Evolutionary conservation across 129 eudicot species (phyloP), one percentile per base, ranked within the genome.

Genomic region (Silybum marianum): DNA sequence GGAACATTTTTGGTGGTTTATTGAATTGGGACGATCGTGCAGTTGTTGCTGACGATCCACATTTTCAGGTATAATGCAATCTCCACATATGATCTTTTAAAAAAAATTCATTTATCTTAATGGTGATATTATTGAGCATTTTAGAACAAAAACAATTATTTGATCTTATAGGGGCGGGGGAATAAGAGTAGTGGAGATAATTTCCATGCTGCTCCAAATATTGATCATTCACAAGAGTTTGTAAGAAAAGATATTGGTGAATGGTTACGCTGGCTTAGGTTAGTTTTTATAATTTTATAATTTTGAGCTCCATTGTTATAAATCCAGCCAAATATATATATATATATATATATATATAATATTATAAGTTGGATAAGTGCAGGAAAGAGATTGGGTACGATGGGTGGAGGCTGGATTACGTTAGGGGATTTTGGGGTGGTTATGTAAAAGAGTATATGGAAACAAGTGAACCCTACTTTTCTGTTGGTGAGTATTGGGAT

Each of bases 401-500:
- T 90, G 99, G 98, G 63, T 96, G 98, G 98, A 91, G 99, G 82
- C 92, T 96, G 78, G 99, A 96, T 80, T 96, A 85, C 77, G 98
- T 93, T 38, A 69, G 99, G 48, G 99, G 99, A 21, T 96, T 93
- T 86, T 96, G 99, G 99, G 99, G 99, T 11, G 99, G 99, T 78
- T 96, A 96, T 88, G 98, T 96, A 24, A 96, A 96, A 87, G 99
- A 96, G 78, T 96, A 96, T 86, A 82, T 96, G 83, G 97, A 96
- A 44, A 90, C 88, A 63, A 93, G 86, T 67, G 88, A 83, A 42
- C 99, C 99, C 12, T 93, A 88, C 82, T 96, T 96, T 87, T 90
- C 99, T 3, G 98, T 96, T 6, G 99, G 99, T 2, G 99, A 96
- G 85, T 91, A 85, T 77, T 96, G 99, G 99, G 99, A 96, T 90